Evolutionary conservation across 2,329 filamentous ascomycete genomes (phyloP).

Genomic region (Diatrype stigma): DNA sequence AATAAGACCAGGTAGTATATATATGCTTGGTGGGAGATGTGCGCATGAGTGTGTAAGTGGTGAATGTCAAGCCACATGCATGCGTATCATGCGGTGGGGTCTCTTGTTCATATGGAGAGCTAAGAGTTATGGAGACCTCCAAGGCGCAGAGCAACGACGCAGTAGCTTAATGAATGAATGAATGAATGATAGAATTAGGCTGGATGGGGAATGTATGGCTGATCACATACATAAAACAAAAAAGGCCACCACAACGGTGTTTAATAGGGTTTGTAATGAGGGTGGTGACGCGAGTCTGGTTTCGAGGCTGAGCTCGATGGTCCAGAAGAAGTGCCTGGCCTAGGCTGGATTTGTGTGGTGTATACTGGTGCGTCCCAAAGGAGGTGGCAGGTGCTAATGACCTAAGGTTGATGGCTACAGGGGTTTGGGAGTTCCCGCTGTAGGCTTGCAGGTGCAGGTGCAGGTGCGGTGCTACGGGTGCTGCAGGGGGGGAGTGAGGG

Average conservation of each 20-base stretch:
- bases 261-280: conserved; percentile 6
- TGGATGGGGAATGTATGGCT: conserved; percentile 13
- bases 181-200: conserved; percentile 18
- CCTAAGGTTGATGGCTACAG: too few species aligned
- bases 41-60: conserved; percentile 3
- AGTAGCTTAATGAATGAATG: conserved; percentile 16
- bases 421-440: neutral
- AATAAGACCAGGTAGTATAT: conserved; percentile 4
- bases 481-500: conserved; percentile 2
- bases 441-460: too few species aligned
- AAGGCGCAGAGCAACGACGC: conserved; percentile 15
- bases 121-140: too few species aligned
- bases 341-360: conserved; percentile 12
- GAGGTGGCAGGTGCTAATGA: conserved; percentile 1
- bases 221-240: conserved; percentile 10
- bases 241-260: conserved; percentile 18
- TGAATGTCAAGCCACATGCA: conserved; percentile 8
- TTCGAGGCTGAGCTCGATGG: conserved; percentile 12
- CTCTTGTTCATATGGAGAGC: conserved; percentile 11
- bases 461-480: too few species aligned
- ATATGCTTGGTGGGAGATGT: conserved; percentile 10
- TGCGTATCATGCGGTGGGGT: conserved; percentile 29
- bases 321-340: conserved; percentile 20
- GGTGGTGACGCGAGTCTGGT: conserved; percentile 11
- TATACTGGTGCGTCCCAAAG: neutral